Evolutionary conservation across 768 basidiomycete genomes (phyloP).

Genomic region (Grammothele lineata): DNA sequence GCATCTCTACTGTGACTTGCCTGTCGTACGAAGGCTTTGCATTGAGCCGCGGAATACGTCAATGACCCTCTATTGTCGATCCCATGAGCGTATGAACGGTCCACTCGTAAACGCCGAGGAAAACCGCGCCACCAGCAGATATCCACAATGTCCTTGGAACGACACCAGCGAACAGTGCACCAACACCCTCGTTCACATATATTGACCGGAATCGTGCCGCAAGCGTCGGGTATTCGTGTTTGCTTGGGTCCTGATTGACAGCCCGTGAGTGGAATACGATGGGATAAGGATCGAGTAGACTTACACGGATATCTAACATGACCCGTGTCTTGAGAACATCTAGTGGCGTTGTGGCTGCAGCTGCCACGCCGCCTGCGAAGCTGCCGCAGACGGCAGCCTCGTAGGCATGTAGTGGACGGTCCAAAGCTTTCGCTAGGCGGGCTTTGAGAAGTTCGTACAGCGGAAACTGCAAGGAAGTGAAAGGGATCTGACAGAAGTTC

Average conservation of each 20-base stretch:
- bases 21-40: too few species aligned
- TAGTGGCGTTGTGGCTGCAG: constrained; percentile 87
- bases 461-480: constrained; percentile 94
- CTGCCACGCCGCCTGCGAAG: constrained; percentile 86
- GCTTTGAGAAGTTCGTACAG: constrained; percentile 86
- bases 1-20: too few species aligned
- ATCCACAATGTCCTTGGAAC: constrained; percentile 96
- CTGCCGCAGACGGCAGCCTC: constrained; percentile 89
- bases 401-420: constrained; percentile 55
- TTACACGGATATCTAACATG: constrained; percentile 87
- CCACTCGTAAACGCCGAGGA: constrained; percentile 95
- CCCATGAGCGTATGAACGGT: constrained; percentile 47
- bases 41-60: too few species aligned
- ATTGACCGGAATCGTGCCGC: constrained; percentile 58
- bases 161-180: constrained; percentile 80
- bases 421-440: constrained; percentile 50
- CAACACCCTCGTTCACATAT: constrained; percentile 62
- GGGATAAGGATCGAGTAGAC: constrained; percentile 18
- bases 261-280: neutral
- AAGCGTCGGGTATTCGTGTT: constrained; percentile 51
- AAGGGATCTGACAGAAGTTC: constrained; percentile 68
- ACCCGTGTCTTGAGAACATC: constrained; percentile 97
- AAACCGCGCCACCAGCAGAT: constrained; percentile 93
- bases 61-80: too few species aligned
- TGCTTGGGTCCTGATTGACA: constrained; percentile 40